phyloP scores from a whole-genome alignment of 257 asterid species.

The Solanum rostratum region DNA sequence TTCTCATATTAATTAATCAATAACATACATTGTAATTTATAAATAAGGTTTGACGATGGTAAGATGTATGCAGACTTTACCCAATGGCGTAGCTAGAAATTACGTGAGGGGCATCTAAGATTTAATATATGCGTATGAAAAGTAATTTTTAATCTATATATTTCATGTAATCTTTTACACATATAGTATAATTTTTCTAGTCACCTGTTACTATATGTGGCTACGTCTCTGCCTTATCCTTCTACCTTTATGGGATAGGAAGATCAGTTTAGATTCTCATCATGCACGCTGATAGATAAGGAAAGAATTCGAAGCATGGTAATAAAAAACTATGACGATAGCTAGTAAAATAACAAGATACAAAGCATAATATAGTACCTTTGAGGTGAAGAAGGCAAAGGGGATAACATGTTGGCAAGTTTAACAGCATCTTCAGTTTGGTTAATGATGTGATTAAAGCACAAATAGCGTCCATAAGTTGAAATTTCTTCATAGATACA shows the following conservation, averaged over 20 bases:
- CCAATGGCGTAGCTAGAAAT: too few species aligned
- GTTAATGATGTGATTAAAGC: constrained; percentile 56
- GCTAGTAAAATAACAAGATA: neutral
- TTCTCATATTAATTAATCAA: neutral
- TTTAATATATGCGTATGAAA: too few species aligned
- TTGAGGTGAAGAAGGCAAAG: constrained; percentile 1
- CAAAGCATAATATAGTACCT: neutral
- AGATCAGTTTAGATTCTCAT: neutral
- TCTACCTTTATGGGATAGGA: neutral
- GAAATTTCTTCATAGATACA: constrained; percentile 69
- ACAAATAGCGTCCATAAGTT: constrained; percentile 70
- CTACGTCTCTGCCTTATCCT: neutral
- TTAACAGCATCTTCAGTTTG: constrained; percentile 38
- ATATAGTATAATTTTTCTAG: too few species aligned
- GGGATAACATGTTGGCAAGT: constrained; percentile 34
- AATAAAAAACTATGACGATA: too few species aligned
- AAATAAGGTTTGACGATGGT: too few species aligned
- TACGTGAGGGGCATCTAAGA: too few species aligned
- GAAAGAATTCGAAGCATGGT: neutral
- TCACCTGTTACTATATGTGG: too few species aligned
- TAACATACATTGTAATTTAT: too few species aligned
- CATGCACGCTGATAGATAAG: neutral
- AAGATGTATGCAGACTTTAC: too few species aligned
- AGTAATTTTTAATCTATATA: too few species aligned
- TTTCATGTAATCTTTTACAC: too few species aligned